Evolutionary conservation across 208 protist species (phyloP), one percentile per base, ranked within the genome.

Genomic region (Acanthamoeba comandoni): DNA sequence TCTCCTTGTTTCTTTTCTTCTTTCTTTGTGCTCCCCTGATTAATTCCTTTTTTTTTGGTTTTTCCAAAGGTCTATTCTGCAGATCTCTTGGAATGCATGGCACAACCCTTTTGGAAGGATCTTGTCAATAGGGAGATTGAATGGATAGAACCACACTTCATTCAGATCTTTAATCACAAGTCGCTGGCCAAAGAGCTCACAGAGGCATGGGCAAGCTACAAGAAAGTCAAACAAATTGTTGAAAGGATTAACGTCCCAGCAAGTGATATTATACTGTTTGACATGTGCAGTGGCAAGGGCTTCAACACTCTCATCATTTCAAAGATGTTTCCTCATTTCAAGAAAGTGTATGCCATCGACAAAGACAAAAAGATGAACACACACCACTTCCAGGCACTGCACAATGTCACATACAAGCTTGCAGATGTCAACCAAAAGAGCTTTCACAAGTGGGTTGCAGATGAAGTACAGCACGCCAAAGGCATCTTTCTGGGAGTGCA

Each of bases 201-300:
- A 19, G 70, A 80, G 43, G 70, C 70, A 19, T 80, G 70, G 70
- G 48, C 70, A 9, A 57, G 43, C 70, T 80, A 80, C 70, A 5
- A 39, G 49, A 80, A 80, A 13, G 43, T 80, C 17, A 57, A 80
- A 26, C 70, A 57, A 26, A n/a, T 80, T 0, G 49, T 80, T 26
- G 0, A 43, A 4, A 43, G 70, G 49, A 80, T 80, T 13, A 29
- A 80, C 55, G 17, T 80, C 43, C 7, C 43, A 22, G 19, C 15
- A 9, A 57, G 8, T 51, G 67, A 79, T 39, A 19, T 79, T 39
- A 60, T 60, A 9, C 19, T 79, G 35, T 79, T 79, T 51, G 70
- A 79, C 70, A 79, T 79, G 70, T 79, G 70, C 48, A 79, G 70
- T 29, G 70, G 70, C 12, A 79, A 79, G 70, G 70, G 70, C 31